phyloP scores from a whole-genome alignment of 2,329 filamentous ascomycete genomes.

The Daldinia sp. region DNA sequence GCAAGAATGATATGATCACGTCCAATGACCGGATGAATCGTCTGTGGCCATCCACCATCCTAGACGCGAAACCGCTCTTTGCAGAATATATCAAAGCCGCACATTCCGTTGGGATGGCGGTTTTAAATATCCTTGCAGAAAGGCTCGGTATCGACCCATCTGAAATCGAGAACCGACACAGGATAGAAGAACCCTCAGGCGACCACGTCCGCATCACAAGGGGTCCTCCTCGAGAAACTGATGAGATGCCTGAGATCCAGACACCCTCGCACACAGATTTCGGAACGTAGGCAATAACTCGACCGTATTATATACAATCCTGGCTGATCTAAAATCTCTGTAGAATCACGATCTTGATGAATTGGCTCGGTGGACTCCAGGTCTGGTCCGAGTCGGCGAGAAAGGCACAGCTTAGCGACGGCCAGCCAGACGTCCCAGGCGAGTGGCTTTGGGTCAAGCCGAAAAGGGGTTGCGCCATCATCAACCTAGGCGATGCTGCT shows the following conservation, averaged over 20 bases:
- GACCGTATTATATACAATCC: neutral
- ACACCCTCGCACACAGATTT: conserved; percentile 50
- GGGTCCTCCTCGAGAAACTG: conserved; percentile 44
- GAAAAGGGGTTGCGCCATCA: conserved; percentile 48
- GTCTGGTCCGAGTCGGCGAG: conserved; percentile 47
- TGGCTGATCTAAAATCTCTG: neutral
- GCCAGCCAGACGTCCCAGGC: conserved; percentile 42
- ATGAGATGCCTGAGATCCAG: conserved; percentile 46
- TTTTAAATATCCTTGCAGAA: conserved; percentile 43
- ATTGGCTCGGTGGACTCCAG: conserved; percentile 51
- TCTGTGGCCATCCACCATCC: conserved; percentile 42
- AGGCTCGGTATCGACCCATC: conserved; percentile 42
- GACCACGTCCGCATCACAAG: conserved; percentile 47
- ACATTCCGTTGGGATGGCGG: conserved; percentile 43
- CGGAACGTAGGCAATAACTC: conserved; percentile 43
- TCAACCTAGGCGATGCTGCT: conserved; percentile 52
- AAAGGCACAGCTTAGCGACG: conserved; percentile 37
- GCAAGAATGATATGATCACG: conserved; percentile 47
- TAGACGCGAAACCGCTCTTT: conserved; percentile 39
- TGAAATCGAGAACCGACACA: conserved; percentile 42
- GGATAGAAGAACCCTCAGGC: conserved; percentile 43
- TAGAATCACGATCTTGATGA: conserved; percentile 51
- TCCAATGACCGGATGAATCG: conserved; percentile 38
- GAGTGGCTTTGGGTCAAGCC: conserved; percentile 51
- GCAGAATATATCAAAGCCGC: conserved; percentile 41